phyloP scores from a whole-genome alignment of 106 monocot species.

The Dioscorea dumetorum region DNA sequence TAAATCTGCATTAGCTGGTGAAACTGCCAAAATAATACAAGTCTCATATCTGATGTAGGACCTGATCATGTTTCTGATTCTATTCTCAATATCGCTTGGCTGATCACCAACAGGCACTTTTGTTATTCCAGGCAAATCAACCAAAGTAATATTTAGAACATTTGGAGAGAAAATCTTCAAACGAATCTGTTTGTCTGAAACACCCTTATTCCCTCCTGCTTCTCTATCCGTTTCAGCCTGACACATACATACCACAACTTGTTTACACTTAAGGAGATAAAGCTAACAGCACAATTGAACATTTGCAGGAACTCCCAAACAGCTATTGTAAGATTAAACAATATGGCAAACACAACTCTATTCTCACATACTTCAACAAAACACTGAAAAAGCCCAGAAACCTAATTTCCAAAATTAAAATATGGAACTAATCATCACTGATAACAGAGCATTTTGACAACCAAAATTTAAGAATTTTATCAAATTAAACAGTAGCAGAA shows the following conservation, averaged over 20 bases:
- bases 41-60: conserved; percentile 74
- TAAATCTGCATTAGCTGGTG: conserved; percentile 86
- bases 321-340: too few relatives aligned
- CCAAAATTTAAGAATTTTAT: too few relatives aligned
- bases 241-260: neutral
- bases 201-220: conserved; percentile 67
- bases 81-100: conserved; percentile 68
- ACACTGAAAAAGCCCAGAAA: too few relatives aligned
- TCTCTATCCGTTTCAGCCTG: conserved; percentile 84
- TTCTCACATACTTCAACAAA: too few relatives aligned
- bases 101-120: conserved; percentile 92
- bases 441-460: too few relatives aligned
- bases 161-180: conserved; percentile 84
- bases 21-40: conserved; percentile 83
- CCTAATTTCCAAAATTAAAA: too few relatives aligned
- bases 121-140: conserved; percentile 88
- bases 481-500: too few relatives aligned
- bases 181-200: conserved; percentile 82
- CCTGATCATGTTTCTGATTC: conserved; percentile 71
- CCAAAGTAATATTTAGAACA: conserved; percentile 78
- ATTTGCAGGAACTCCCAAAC: too few relatives aligned
- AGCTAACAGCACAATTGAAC: neutral
- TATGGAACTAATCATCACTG: too few relatives aligned
- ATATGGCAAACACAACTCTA: too few relatives aligned
- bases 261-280: neutral